Percentiles rank a stretch among this genome's conserved stretches.
Conservation (phyloP, 192 early-diverging fungal species). For the Umbelopsis isabellina region DNA sequence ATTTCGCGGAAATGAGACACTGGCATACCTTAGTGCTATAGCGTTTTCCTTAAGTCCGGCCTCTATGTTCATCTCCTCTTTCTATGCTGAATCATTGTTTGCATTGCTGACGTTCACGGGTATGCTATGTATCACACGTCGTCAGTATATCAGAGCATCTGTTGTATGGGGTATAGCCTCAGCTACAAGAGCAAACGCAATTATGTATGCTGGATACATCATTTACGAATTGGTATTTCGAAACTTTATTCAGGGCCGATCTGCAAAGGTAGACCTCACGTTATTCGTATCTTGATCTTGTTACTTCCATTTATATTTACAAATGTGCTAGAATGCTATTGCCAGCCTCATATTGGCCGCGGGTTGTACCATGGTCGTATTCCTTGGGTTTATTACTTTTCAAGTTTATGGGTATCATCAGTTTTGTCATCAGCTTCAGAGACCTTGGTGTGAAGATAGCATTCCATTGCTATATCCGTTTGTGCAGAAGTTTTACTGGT, state of each 20-base stretch:
- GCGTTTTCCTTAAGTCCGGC: slow-evolving; percentile 79
- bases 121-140: slow-evolving; percentile 58
- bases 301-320: neutral
- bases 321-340: slow-evolving; percentile 2
- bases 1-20: slow-evolving; percentile 40
- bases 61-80: slow-evolving; percentile 84
- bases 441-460: slow-evolving; percentile 66
- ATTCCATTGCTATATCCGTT: neutral
- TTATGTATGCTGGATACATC: slow-evolving; percentile 83
- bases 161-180: slow-evolving; percentile 63
- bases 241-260: neutral
- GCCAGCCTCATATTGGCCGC: slow-evolving; percentile 3
- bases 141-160: slow-evolving; percentile 61
- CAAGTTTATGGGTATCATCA: slow-evolving; percentile 62
- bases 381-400: slow-evolving; percentile 62
- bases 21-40: slow-evolving; percentile 68
- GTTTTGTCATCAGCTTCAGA: slow-evolving; percentile 56
- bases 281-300: neutral
- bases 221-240: slow-evolving; percentile 62
- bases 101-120: slow-evolving; percentile 78
- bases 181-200: slow-evolving; percentile 77
- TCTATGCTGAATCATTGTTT: slow-evolving; percentile 90
- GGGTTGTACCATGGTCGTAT: slow-evolving; percentile 41
- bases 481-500: slow-evolving; percentile 1
- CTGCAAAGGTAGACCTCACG: neutral